Percentiles rank a stretch among this genome's conserved stretches.
phyloP scores from a whole-genome alignment of 106 monocot genomes.

The Xerophyta viscosa region DNA sequence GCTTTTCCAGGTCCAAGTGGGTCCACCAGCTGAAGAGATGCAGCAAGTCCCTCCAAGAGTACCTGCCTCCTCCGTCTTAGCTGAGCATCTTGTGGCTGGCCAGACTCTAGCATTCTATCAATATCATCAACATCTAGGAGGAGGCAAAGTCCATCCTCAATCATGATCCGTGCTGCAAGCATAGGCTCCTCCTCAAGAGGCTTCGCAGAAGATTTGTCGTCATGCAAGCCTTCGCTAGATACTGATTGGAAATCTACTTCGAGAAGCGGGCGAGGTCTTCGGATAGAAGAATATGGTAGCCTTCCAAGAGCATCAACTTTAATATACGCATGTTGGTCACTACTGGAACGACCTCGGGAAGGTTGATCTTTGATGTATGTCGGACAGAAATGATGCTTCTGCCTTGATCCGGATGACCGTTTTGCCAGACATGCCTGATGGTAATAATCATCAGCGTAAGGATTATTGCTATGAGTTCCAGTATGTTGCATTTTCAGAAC shows the following conservation, averaged over 20 bases:
- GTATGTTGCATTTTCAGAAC: slow-evolving; percentile 82
- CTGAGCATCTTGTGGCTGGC: slow-evolving; percentile 62
- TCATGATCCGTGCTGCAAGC: slow-evolving; percentile 75
- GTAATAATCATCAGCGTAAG: slow-evolving; percentile 86
- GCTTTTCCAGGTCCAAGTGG: slow-evolving; percentile 51
- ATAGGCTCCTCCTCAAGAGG: slow-evolving; percentile 80
- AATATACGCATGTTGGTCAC: no score
- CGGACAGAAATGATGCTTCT: slow-evolving; percentile 61
- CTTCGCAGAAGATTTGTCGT: slow-evolving; percentile 45
- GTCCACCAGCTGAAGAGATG: slow-evolving; percentile 88
- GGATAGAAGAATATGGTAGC: slow-evolving; percentile 68
- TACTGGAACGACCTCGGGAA: slow-evolving; percentile 39
- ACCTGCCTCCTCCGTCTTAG: slow-evolving; percentile 54
- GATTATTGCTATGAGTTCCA: slow-evolving; percentile 61
- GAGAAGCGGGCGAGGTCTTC: slow-evolving; percentile 68
- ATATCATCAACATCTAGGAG: slow-evolving; percentile 94
- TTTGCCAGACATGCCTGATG: slow-evolving; percentile 88
- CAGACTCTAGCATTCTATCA: slow-evolving; percentile 55
- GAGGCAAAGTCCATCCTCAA: slow-evolving; percentile 81
- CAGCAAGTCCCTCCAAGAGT: slow-evolving; percentile 75
- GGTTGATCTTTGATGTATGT: slow-evolving; percentile 36
- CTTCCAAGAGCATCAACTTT: no score
- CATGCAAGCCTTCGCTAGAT: slow-evolving; percentile 19
- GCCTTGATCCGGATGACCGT: slow-evolving; percentile 22
- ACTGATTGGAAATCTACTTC: slow-evolving; percentile 48